Percentiles rank a stretch among this genome's conserved stretches.
Conservation (phyloP, 2,329 filamentous ascomycete genomes). For the Dactylella cylindrospora region DNA sequence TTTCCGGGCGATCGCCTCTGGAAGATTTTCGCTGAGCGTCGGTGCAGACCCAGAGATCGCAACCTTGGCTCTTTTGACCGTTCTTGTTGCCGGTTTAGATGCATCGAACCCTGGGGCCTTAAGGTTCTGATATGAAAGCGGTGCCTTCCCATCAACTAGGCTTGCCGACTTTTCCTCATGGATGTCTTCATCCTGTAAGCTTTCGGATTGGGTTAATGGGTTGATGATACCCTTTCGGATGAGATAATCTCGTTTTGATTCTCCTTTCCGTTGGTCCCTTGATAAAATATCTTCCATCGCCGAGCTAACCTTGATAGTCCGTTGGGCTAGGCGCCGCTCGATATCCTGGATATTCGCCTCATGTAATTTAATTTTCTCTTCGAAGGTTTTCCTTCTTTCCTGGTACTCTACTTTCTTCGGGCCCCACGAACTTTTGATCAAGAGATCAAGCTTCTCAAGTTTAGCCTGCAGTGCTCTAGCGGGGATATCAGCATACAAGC, state of each 20-base stretch:
- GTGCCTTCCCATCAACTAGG: constrained; percentile 75
- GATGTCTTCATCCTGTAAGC: constrained; percentile 63
- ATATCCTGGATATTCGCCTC: constrained; percentile 78
- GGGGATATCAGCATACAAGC: neutral
- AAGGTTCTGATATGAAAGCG: constrained; percentile 70
- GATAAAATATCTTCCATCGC: constrained; percentile 54
- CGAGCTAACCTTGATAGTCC: constrained; percentile 62
- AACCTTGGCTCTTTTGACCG: constrained; percentile 52
- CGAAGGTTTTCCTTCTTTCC: constrained; percentile 67
- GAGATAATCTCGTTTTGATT: constrained; percentile 77
- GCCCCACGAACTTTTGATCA: constrained; percentile 19
- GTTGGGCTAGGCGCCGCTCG: constrained; percentile 73
- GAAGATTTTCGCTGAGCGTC: neutral
- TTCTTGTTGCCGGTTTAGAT: constrained; percentile 55
- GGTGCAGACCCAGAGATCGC: constrained; percentile 57
- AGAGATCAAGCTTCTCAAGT: constrained; percentile 8
- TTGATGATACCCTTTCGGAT: constrained; percentile 98
- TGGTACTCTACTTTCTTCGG: constrained; percentile 50
- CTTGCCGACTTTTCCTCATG: constrained; percentile 73
- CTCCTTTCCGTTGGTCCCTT: constrained; percentile 68
- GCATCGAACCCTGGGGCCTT: constrained; percentile 69
- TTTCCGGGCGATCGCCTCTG: neutral
- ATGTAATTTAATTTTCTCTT: constrained; percentile 65
- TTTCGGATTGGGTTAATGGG: constrained; percentile 79
- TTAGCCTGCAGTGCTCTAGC: no score